Evolutionary conservation across 2,329 filamentous ascomycete genomes (phyloP), one percentile per base, ranked within the genome.

Genomic region (Aspergillus pseudonomiae): DNA sequence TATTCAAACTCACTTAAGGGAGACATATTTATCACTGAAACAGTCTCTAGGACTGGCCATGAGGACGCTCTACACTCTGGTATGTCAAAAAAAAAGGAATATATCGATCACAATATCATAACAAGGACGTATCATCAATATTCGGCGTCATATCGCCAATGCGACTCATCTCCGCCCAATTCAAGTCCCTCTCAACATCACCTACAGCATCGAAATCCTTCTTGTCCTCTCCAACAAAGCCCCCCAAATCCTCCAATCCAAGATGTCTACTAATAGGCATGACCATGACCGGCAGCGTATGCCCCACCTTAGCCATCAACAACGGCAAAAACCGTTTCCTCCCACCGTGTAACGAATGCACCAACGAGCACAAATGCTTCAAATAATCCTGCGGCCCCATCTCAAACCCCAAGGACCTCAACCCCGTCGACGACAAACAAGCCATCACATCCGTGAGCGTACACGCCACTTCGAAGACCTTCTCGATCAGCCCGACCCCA

Each of bases 321-420:
- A 96, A 83, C 3, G 92, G 92, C 16, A 94, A 81, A 74, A 93
- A 95, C 58, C 90, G 89, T 65, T 90, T 86, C 62, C 94, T 86
- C 7, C 91, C 91, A 62, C 87, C 89, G n/a, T 91, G 90, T 21
- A 95, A 84, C 10, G 87, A 82, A 2, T 89, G 88, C 2, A 93
- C 82, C 10, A 93, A 83, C 63, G 85, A 86, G 46, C 91, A 80
- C 34, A 94, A 84, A 63, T 90, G 85, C 64, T 87, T 87, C 6
- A 96, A 85, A 72, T 92, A 89, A 71, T 94, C 91, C 41, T 88
- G 88, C 3, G 92, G 91, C 0, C 89, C 88, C 43, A 86, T 76
- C 26, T 85, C 82, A 73, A 92, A 93, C 1, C 86, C 85, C 45
- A 86, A 84, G 2, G 86, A 81, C 3, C 86, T 84, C 0, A 86